These are phyloP conservation scores for Lecanicillium sp. DNA, from an alignment of 2,329 filamentous ascomycete species.

Conservation along the genomic window DNA sequence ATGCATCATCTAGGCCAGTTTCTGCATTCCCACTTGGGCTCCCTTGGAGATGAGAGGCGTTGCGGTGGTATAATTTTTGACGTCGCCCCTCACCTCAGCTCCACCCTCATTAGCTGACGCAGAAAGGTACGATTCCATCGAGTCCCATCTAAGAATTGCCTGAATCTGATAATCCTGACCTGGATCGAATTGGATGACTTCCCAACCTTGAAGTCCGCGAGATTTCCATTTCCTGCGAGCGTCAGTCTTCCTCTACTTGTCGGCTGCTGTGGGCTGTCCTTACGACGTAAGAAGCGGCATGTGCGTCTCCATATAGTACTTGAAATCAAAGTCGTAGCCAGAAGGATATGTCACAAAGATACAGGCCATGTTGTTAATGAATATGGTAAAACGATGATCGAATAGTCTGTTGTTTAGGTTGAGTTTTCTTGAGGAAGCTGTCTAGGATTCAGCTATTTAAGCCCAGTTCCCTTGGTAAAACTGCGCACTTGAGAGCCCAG, in stretches of 20 bases:
- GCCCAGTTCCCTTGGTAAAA: too few species aligned
- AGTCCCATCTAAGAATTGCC: slow-evolving; percentile 15
- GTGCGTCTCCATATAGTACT: slow-evolving; percentile 18
- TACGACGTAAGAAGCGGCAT: slow-evolving; percentile 17
- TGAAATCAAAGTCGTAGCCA: slow-evolving; percentile 16
- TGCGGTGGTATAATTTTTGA: slow-evolving; percentile 15
- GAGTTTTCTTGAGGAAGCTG: too few species aligned
- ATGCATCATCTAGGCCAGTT: too few species aligned
- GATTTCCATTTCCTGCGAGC: slow-evolving; percentile 12
- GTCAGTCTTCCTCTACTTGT: neutral
- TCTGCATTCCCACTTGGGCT: neutral
- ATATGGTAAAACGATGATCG: too few species aligned
- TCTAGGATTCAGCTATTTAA: too few species aligned
- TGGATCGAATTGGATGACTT: slow-evolving; percentile 13
- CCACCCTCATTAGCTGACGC: slow-evolving; percentile 9
- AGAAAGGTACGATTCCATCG: slow-evolving; percentile 12
- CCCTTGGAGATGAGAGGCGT: slow-evolving; percentile 16
- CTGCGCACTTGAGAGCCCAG: too few species aligned
- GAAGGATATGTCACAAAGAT: slow-evolving; percentile 18
- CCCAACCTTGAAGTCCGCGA: slow-evolving; percentile 14
- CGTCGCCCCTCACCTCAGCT: slow-evolving; percentile 14
- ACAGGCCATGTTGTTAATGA: slow-evolving; percentile 13
- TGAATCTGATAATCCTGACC: slow-evolving; percentile 16
- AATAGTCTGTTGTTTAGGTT: too few species aligned
- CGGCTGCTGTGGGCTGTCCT: neutral